Conservation (phyloP, 2,329 filamentous ascomycete species). For the Alternaria solani region DNA sequence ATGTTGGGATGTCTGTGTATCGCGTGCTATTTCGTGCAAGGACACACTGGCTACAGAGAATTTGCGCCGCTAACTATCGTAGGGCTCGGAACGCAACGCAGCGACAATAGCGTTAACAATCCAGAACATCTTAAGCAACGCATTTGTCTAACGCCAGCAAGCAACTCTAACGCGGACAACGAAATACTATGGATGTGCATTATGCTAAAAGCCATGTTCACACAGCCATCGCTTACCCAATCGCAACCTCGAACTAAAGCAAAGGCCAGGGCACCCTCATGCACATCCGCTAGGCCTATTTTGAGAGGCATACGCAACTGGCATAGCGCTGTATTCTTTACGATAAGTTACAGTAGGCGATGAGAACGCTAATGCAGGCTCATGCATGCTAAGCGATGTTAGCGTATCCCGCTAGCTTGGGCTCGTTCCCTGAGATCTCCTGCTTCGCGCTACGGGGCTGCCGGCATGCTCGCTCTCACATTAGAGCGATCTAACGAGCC, state of each 20-base stretch:
- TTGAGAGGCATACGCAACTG: too few relatives aligned
- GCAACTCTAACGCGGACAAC: not conserved
- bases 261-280: too few relatives aligned
- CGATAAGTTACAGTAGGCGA: too few relatives aligned
- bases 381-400: too few relatives aligned
- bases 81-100: not conserved
- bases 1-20: not conserved
- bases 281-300: not conserved
- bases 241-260: not conserved
- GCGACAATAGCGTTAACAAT: not conserved
- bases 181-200: not conserved
- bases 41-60: not conserved
- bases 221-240: not conserved
- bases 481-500: not conserved
- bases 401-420: too few relatives aligned
- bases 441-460: conserved; percentile 2
- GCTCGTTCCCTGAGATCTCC: not conserved
- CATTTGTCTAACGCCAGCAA: not conserved
- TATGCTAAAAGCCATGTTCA: not conserved
- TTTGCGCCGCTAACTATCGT: not conserved
- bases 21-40: conserved; percentile 1
- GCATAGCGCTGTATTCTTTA: too few relatives aligned
- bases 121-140: not conserved
- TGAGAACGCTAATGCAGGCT: too few relatives aligned
- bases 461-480: conserved; percentile 1